Evolutionary conservation across 495 filamentous ascomycete species (phyloP), one percentile per base, ranked within the genome.

Genomic region (Penicillium simplicissimum): DNA sequence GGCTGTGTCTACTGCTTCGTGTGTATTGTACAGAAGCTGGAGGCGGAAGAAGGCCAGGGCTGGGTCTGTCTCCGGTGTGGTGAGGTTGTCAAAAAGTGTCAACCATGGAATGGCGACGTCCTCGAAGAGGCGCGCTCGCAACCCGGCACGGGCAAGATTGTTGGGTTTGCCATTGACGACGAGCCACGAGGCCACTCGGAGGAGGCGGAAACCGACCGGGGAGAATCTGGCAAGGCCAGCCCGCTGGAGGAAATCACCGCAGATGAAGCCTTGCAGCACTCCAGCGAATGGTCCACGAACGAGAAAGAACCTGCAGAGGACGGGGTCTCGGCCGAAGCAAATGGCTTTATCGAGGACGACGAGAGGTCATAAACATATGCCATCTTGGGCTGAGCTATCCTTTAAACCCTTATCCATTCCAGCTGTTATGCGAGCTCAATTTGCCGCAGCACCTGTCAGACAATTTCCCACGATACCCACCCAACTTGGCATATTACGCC

Each of bases 11-110:
- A 98, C 76, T 98, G 95, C 73, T 98, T 94, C 66, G 90, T 96
- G n/a, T 99, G 95, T 73, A 74, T 98, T n/a, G 92, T 94, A 4
- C 89, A 91, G 40, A 86, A 90, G 59, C 75, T 99, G 10, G 95
- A 96, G 70, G 86, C 87, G 3, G 96, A 98, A 74, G 95, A 97
- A 66, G 95, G 94, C 8, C 93, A 98, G 64, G 95, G 93, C 4
- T 99, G 94, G 94, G 76, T 84, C n/a, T 99, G 95, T 76, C 79
- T 99, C 25, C 84, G 96, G 23, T 99, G 95, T 69, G 93, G 93
- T 1, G 89, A 90, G 64, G 53, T 89, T 38, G 84, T 96, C 17
- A 95, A 90, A 72, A 89, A 96, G 72, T 97, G 95, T 73, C 88
- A 88, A 65, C 93, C 95, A 8, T 99, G 95, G 96, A 84, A 80